These are phyloP conservation scores for Zoysia japonica DNA, from an alignment of 176 grass and related monocot species.

Conservation along the genomic window DNA sequence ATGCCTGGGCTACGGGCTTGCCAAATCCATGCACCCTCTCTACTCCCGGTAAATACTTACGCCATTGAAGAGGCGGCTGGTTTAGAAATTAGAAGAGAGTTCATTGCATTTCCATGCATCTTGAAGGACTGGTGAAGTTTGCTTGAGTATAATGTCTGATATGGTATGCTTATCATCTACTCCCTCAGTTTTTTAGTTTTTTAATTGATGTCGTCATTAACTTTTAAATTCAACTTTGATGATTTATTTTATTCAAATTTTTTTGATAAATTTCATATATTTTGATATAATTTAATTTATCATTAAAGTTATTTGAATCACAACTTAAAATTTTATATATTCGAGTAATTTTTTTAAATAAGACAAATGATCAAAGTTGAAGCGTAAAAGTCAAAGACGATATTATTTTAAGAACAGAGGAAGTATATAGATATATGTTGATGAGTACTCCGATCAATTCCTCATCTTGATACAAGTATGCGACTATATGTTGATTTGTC, in stretches of 20 bases:
- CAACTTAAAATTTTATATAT: no score
- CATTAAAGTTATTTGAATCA: no score
- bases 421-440: background rate
- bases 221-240: no score
- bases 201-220: no score
- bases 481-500: background rate
- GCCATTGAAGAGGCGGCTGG: background rate
- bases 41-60: conserved; percentile 29
- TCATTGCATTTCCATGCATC: background rate
- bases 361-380: background rate
- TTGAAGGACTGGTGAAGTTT: background rate
- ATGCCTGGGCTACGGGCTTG: conserved; percentile 68
- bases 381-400: no score
- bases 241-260: no score
- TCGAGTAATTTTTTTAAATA: no score
- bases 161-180: background rate
- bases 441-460: background rate
- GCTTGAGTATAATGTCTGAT: background rate
- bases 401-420: background rate
- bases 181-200: no score
- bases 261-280: no score
- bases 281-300: no score
- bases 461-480: background rate
- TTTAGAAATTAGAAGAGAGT: background rate
- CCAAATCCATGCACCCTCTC: conserved; percentile 49